Evolutionary conservation across 352 stramenopile genomes (phyloP), one percentile per base, ranked within the genome.

Genomic region (Saprolegnia parasitica): DNA sequence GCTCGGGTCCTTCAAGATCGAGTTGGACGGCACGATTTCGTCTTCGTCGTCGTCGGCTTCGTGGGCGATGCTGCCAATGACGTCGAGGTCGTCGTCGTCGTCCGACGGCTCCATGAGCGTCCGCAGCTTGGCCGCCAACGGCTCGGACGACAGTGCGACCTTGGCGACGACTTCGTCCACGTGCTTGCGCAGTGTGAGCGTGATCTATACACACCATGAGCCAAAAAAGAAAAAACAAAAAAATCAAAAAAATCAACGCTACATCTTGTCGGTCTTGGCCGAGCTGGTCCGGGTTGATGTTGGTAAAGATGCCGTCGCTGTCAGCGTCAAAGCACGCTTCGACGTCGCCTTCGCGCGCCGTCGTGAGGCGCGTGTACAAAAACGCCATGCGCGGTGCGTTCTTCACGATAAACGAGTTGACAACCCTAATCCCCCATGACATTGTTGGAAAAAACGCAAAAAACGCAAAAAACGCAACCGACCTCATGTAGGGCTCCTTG

Each of bases 391-490:
- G 77, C 11, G 78, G 72, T 3, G 87, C 89, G 55, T 96, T 96
- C 24, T 80, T 79, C 57, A 91, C 82, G 58, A 96, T 94, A 72
- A 96, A 96, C 45, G 83, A 79, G 76, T 96, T 96, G 50, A 96
- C 74, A 32, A 93, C 81, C 65, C 87, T 93, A 57, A 0, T 72
- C 49, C 32, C 24, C 56, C 23, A 74, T 26, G 26, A 62, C 45
- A 65, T 56, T 10, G 50, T 1, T 35, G 2, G 50, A 13, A 54
- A 52, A 62, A 29, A 52, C 55, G 54, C 60, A 1, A 35, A 10
- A 45, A 35, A 16, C 13, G 29, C 2, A 32, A 11, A 13, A n/a
- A 40, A 20, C 15, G 21, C 4, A 4, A 75, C 77, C 15, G 72
- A 95, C 87, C 85, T 81, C 63, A 95, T 80, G 70, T 95, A 81